A percentile compares a stretch with the other conserved stretches of the same genome.
phyloP scores from a whole-genome alignment of 2,329 filamentous ascomycete species.

The Talaromyces sp. region DNA sequence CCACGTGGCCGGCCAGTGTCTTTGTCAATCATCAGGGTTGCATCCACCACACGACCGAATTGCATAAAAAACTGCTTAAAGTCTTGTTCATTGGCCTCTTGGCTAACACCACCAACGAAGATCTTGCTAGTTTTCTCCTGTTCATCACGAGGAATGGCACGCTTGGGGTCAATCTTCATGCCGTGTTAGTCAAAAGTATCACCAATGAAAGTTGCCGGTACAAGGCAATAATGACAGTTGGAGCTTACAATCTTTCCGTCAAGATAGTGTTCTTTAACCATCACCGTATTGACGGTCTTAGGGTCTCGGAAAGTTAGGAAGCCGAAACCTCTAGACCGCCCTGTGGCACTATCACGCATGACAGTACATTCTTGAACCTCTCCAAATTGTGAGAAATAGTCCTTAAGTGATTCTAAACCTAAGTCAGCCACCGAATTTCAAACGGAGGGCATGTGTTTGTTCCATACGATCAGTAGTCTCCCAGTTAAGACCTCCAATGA shows the following conservation, averaged over 20 bases:
- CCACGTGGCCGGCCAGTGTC: slow-evolving; percentile 95
- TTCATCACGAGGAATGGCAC: slow-evolving; percentile 93
- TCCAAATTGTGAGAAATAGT: slow-evolving; percentile 97
- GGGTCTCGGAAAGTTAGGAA: slow-evolving; percentile 98
- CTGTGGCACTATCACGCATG: slow-evolving; percentile 95
- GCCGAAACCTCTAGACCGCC: slow-evolving; percentile 90
- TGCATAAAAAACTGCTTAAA: slow-evolving; percentile 97
- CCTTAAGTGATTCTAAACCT: slow-evolving; percentile 79
- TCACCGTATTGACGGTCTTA: slow-evolving; percentile 97
- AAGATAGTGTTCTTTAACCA: slow-evolving; percentile 98
- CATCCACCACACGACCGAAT: slow-evolving; percentile 93
- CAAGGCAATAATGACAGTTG: not conserved
- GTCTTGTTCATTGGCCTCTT: slow-evolving; percentile 92
- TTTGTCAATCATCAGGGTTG: slow-evolving; percentile 99
- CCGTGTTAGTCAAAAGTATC: slow-evolving; percentile 20
- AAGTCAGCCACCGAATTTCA: not conserved
- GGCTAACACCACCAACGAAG: slow-evolving; percentile 94
- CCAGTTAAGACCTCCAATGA: slow-evolving; percentile 98
- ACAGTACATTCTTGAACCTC: slow-evolving; percentile 97
- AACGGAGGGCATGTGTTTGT: not conserved
- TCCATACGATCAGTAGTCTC: slow-evolving; percentile 94
- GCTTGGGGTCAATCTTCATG: slow-evolving; percentile 87
- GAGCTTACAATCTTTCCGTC: slow-evolving; percentile 94
- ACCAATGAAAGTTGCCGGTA: not conserved
- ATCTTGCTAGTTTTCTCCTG: slow-evolving; percentile 99